Evolutionary conservation across 495 filamentous ascomycete genomes (phyloP).

Genomic region (Hypoxylon cercidicola): DNA sequence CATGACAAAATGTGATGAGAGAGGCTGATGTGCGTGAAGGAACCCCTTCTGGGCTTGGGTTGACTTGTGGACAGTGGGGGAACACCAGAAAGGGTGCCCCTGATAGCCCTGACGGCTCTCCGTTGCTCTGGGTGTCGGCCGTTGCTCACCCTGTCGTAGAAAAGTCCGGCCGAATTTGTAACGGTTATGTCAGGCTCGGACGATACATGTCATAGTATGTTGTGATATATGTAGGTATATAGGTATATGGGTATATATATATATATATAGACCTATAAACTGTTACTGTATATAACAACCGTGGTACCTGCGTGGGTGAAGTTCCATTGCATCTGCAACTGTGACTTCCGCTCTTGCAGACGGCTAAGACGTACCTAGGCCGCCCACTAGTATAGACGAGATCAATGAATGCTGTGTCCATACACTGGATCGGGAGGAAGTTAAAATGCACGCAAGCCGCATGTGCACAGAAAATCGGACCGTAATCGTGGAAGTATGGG

Average conservation of each 20-base stretch:
- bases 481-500: constrained; percentile 21
- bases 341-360: constrained; percentile 37
- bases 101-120: constrained; percentile 20
- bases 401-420: constrained; percentile 21
- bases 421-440: constrained; percentile 21
- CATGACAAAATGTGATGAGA: constrained; percentile 33
- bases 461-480: constrained; percentile 35
- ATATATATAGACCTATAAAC: neutral
- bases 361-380: constrained; percentile 5
- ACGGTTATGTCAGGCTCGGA: constrained; percentile 11
- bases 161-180: neutral
- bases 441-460: constrained; percentile 31
- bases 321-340: constrained; percentile 40
- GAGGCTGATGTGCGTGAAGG: constrained; percentile 24
- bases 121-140: constrained; percentile 6
- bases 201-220: neutral
- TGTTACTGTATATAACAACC: neutral
- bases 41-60: constrained; percentile 10
- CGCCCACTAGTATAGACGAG: constrained; percentile 7
- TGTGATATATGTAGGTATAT: constrained; percentile 3
- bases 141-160: neutral
- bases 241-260: neutral
- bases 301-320: constrained; percentile 37
- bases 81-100: constrained; percentile 10
- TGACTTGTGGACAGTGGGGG: constrained; percentile 39